A percentile compares a stretch with the other conserved stretches of the same genome.
phyloP scores from a whole-genome alignment of 257 asterid species.

The Scutellaria barbata region DNA sequence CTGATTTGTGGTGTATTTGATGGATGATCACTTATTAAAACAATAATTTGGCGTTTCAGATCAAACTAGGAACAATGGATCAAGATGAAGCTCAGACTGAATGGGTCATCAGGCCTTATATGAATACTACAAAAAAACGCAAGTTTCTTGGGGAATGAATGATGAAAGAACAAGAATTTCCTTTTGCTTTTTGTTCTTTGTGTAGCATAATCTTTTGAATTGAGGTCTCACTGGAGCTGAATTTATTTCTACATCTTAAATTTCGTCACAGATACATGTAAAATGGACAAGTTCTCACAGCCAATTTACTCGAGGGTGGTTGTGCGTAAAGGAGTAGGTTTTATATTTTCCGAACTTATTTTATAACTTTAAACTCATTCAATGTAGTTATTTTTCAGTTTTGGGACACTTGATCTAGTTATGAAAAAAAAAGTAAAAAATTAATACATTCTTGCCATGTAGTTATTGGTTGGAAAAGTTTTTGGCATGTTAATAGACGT shows the following conservation, averaged over 20 bases:
- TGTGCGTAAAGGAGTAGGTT: no score
- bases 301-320: not conserved
- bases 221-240: not conserved
- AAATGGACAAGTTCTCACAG: not conserved
- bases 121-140: constrained; percentile 40
- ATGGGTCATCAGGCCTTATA: constrained; percentile 48
- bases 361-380: no score
- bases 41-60: constrained; percentile 43
- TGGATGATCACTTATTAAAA: not conserved
- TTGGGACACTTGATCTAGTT: no score
- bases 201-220: not conserved
- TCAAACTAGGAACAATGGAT: constrained; percentile 82
- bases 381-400: no score
- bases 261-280: not conserved
- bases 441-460: no score
- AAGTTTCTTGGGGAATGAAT: constrained; percentile 35
- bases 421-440: no score
- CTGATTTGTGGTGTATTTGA: not conserved
- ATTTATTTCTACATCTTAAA: not conserved
- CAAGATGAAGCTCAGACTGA: constrained; percentile 82
- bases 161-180: not conserved
- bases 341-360: no score
- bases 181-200: not conserved
- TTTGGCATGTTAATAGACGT: no score
- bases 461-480: no score